A percentile compares a stretch with the other conserved stretches of the same genome.
phyloP scores from a whole-genome alignment of 2,329 filamentous ascomycete genomes.

The Diplodia scrobiculata region DNA sequence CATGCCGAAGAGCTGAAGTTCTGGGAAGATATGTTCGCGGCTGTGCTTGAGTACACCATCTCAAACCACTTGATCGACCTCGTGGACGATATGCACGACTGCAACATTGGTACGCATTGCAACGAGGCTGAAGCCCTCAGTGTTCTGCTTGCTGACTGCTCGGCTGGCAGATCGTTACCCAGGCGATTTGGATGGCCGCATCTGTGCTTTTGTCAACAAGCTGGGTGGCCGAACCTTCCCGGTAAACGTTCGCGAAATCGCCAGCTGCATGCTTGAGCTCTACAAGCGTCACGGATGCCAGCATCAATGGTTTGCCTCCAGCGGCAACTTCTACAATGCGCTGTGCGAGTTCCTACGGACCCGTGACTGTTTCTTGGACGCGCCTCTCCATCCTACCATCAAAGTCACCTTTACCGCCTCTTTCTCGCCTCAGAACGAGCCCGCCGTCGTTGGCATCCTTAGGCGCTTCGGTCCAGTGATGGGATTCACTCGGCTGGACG shows the following conservation, averaged over 20 bases:
- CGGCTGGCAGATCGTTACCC: constrained; percentile 2
- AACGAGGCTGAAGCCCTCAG: too few species aligned
- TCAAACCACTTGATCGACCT: constrained; percentile 31
- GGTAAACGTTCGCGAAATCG: constrained; percentile 35
- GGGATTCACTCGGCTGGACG: constrained; percentile 33
- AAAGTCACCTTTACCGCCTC: constrained; percentile 31
- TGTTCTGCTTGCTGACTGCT: neutral
- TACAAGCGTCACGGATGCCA: constrained; percentile 32
- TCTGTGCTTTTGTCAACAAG: constrained; percentile 32
- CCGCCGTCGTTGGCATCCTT: constrained; percentile 33
- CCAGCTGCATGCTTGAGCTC: constrained; percentile 37
- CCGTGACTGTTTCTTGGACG: constrained; percentile 40
- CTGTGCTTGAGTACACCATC: constrained; percentile 34
- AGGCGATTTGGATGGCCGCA: constrained; percentile 23
- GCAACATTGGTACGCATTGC: constrained; percentile 11
- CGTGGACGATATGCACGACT: constrained; percentile 29
- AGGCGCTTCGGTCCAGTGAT: constrained; percentile 36
- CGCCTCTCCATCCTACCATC: constrained; percentile 31
- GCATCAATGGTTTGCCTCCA: constrained; percentile 36
- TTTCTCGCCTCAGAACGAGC: constrained; percentile 21
- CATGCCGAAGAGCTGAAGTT: constrained; percentile 39
- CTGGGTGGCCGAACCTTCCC: constrained; percentile 17
- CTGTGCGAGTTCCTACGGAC: constrained; percentile 40
- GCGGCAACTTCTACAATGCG: constrained; percentile 35
- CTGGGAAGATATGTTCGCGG: constrained; percentile 40